Conservation (phyloP, 331 rosid genomes). For the Stylosanthes scabra region DNA sequence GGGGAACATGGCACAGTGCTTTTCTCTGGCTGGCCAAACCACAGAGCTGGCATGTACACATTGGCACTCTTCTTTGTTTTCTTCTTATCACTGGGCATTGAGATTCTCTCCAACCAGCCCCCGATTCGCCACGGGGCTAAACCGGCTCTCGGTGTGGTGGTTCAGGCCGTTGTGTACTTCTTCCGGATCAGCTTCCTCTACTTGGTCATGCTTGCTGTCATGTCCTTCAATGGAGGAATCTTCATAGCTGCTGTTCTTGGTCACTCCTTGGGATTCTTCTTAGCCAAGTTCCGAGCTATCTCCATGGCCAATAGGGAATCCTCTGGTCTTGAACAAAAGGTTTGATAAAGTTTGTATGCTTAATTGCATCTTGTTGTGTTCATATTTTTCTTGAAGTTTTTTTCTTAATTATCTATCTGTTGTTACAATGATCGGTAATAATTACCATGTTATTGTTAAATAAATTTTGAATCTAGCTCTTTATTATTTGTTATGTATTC, state of each 20-base stretch:
- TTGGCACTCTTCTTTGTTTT: conserved; percentile 69
- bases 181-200: conserved; percentile 57
- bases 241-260: conserved; percentile 80
- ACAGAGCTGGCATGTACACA: conserved; percentile 61
- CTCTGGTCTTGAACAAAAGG: background rate
- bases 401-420: too few relatives aligned
- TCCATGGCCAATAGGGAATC: conserved; percentile 32
- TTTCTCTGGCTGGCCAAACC: conserved; percentile 71
- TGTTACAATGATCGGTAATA: too few relatives aligned
- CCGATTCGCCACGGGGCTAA: conserved; percentile 32
- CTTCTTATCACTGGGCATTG: conserved; percentile 48
- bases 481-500: too few relatives aligned
- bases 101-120: conserved; percentile 53
- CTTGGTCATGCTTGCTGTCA: conserved; percentile 76
- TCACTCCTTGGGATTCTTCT: conserved; percentile 70
- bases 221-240: conserved; percentile 85
- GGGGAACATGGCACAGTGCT: conserved; percentile 65
- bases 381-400: too few relatives aligned
- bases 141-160: conserved; percentile 36
- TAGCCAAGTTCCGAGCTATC: conserved; percentile 54
- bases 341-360: background rate
- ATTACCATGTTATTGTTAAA: too few relatives aligned
- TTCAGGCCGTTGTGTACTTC: conserved; percentile 48
- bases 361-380: too few relatives aligned
- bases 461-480: too few relatives aligned